Evolutionary conservation across 2,329 filamentous ascomycete species (phyloP).

Genomic region (Cadophora sp.): DNA sequence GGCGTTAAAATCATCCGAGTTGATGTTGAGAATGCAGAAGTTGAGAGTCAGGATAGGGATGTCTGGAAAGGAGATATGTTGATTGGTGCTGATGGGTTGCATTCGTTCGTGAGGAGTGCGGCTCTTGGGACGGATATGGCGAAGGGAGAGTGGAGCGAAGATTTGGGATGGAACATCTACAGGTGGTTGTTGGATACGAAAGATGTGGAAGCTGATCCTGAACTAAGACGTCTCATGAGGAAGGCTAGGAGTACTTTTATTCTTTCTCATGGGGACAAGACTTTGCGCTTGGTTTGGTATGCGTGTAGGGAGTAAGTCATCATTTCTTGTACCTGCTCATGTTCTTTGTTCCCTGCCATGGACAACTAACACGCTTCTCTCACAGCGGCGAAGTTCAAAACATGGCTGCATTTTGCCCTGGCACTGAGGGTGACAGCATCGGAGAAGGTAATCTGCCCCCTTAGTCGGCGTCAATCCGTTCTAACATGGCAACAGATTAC

Average conservation of each 20-base stretch:
- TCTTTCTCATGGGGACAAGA: background rate
- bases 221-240: background rate
- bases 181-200: background rate
- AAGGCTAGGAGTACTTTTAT: background rate
- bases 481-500: background rate
- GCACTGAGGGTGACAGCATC: background rate
- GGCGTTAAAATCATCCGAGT: background rate
- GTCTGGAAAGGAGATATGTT: background rate
- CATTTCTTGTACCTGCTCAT: background rate
- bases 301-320: slow-evolving; percentile 16
- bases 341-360: too few species aligned
- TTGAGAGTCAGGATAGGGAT: background rate
- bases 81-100: slow-evolving; percentile 5
- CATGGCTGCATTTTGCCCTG: slow-evolving; percentile 6
- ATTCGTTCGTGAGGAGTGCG: background rate
- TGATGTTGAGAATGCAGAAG: background rate
- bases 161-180: background rate
- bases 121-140: background rate
- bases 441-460: background rate
- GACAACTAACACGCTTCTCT: too few species aligned
- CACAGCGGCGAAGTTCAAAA: slow-evolving; percentile 20
- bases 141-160: background rate
- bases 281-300: slow-evolving; percentile 21
- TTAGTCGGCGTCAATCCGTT: background rate
- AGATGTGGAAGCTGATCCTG: background rate